phyloP scores from a whole-genome alignment of 371 early-diverging fungal genomes.

The Lichtheimia ramosa region DNA sequence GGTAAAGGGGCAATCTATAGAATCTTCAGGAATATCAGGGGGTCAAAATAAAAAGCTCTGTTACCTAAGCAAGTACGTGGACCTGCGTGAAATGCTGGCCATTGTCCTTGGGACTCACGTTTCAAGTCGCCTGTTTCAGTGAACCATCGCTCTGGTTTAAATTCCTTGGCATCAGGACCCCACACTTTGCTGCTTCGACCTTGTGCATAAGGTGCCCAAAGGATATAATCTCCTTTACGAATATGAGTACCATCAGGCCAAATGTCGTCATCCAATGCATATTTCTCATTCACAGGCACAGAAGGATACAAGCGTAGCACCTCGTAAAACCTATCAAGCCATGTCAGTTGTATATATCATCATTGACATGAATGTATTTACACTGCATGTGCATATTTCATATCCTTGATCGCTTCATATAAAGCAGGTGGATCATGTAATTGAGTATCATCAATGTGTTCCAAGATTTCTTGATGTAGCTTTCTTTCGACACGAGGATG shows the following conservation, averaged over 20 bases:
- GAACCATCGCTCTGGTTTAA: constrained; percentile 65
- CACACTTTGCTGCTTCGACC: constrained; percentile 53
- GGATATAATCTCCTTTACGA: constrained; percentile 51
- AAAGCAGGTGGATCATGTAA: constrained; percentile 30
- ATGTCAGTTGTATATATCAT: neutral
- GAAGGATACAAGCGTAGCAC: constrained; percentile 70
- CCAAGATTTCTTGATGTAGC: constrained; percentile 55
- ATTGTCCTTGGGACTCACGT: constrained; percentile 31
- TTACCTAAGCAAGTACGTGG: constrained; percentile 21
- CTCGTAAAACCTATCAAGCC: constrained; percentile 45
- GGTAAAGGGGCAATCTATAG: no score
- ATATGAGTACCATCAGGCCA: constrained; percentile 70
- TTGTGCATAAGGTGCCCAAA: constrained; percentile 52
- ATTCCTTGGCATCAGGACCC: constrained; percentile 62
- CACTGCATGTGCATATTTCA: constrained; percentile 61
- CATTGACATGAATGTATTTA: constrained; percentile 23
- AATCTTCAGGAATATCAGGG: neutral
- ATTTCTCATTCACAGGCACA: constrained; percentile 70
- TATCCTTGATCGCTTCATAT: constrained; percentile 47
- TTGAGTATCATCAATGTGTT: constrained; percentile 32
- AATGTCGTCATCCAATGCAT: constrained; percentile 62
- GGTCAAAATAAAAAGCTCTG: neutral
- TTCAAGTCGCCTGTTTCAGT: constrained; percentile 23
- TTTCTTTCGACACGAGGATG: constrained; percentile 52
- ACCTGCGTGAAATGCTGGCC: constrained; percentile 59